phyloP scores from a whole-genome alignment of 2,329 filamentous ascomycete species.

The Bertia moriformis region DNA sequence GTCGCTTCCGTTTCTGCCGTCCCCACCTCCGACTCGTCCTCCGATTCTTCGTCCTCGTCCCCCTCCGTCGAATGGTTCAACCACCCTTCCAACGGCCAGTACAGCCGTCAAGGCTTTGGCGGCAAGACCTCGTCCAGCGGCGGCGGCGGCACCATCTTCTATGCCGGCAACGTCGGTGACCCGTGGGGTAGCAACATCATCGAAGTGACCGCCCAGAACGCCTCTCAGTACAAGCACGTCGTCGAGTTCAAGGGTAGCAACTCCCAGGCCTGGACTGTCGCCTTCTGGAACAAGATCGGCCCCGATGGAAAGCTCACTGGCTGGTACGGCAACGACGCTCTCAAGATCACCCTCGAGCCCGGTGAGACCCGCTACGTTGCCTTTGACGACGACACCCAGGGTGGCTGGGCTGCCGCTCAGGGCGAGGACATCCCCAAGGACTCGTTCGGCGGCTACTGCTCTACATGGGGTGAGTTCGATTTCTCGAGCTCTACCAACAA shows the following conservation, averaged over 20 bases:
- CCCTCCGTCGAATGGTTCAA: constrained; percentile 4
- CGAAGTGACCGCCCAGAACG: constrained; percentile 19
- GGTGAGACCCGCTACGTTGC: constrained; percentile 23
- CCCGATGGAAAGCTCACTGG: constrained; percentile 25
- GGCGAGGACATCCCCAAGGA: constrained; percentile 17
- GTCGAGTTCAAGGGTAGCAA: constrained; percentile 22
- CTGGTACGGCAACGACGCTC: constrained; percentile 20
- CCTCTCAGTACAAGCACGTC: constrained; percentile 26
- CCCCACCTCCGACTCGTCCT: constrained; percentile 4
- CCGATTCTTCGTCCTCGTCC: constrained; percentile 5
- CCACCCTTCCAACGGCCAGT: constrained; percentile 3
- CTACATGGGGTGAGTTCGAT: constrained; percentile 35
- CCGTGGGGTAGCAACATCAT: constrained; percentile 36
- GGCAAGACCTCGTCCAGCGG: constrained; percentile 5
- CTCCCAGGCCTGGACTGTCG: constrained; percentile 17
- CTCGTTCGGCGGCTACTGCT: constrained; percentile 21
- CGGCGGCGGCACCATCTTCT: constrained; percentile 21
- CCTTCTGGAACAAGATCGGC: constrained; percentile 38
- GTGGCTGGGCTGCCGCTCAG: constrained; percentile 26
- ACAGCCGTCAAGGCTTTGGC: neutral
- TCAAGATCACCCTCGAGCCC: constrained; percentile 24
- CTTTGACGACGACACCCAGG: constrained; percentile 30
- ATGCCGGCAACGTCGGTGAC: constrained; percentile 30
- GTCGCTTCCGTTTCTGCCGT: constrained; percentile 8
- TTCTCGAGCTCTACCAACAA: constrained; percentile 26